phyloP scores from a whole-genome alignment of 371 early-diverging fungal genomes.

The Capillidium heterosporum region DNA sequence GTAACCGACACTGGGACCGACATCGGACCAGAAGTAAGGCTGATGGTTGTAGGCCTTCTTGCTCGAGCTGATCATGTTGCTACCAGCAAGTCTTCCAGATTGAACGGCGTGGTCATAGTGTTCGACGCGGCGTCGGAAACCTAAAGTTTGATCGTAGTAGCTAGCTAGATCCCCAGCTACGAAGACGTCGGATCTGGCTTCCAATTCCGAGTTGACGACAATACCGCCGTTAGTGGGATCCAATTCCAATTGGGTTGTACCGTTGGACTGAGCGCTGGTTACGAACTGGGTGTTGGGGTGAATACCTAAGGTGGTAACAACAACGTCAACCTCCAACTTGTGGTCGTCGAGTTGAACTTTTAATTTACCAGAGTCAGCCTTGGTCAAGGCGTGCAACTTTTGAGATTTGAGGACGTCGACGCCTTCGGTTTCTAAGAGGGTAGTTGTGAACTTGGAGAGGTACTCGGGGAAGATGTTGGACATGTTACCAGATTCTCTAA shows the following conservation, averaged over 20 bases:
- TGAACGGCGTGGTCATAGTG: constrained; percentile 56
- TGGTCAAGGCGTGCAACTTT: constrained; percentile 18
- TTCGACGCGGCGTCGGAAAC: constrained; percentile 58
- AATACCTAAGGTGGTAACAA: constrained; percentile 53
- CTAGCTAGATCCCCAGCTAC: constrained; percentile 58
- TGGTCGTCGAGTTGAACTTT: constrained; percentile 23
- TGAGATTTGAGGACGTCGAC: constrained; percentile 32
- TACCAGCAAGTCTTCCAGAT: constrained; percentile 48
- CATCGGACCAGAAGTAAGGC: constrained; percentile 64
- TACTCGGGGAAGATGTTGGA: constrained; percentile 49
- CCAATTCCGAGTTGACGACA: constrained; percentile 55
- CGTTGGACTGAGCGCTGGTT: constrained; percentile 36
- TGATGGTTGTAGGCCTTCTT: constrained; percentile 46
- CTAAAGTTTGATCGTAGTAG: constrained; percentile 53
- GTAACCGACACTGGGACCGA: constrained; percentile 50
- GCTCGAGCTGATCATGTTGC: constrained; percentile 45
- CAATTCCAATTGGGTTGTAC: no score
- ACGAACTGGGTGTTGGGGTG: constrained; percentile 48
- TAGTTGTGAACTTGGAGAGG: constrained; percentile 49
- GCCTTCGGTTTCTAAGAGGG: constrained; percentile 35
- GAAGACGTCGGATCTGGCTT: constrained; percentile 48
- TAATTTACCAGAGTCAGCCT: constrained; percentile 22
- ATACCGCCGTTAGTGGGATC: constrained; percentile 47
- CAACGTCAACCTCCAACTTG: constrained; percentile 33
- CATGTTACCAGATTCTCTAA: constrained; percentile 60